These are phyloP conservation scores for Favolaschia claudopus DNA, from an alignment of 768 basidiomycete species.

Conservation along the genomic window DNA sequence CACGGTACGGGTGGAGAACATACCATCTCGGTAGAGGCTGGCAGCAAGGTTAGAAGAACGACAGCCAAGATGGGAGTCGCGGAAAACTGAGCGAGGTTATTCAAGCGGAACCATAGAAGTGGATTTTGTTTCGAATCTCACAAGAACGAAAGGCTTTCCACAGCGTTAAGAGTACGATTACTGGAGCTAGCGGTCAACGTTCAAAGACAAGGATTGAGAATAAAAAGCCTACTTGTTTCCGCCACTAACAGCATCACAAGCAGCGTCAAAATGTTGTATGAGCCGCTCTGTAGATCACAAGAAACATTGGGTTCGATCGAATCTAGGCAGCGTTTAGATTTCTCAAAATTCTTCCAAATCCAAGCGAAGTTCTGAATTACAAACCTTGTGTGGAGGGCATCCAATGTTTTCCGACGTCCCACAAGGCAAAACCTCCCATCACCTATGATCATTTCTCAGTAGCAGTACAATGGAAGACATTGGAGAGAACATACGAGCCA, in stretches of 20 bases:
- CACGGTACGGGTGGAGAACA: neutral
- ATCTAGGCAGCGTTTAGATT: too few relatives aligned
- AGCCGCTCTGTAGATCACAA: neutral
- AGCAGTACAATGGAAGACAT: neutral
- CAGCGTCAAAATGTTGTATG: neutral
- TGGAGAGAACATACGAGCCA: neutral
- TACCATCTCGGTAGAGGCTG: slow-evolving; percentile 15
- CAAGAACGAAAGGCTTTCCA: slow-evolving; percentile 3
- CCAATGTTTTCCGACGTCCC: too few relatives aligned
- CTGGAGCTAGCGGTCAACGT: too few relatives aligned
- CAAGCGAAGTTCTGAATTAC: too few relatives aligned
- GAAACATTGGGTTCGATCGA: neutral
- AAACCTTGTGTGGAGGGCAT: too few relatives aligned
- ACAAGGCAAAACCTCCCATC: neutral
- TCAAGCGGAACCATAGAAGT: neutral
- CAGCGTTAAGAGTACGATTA: slow-evolving; percentile 9
- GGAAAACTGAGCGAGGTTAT: neutral
- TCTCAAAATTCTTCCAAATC: neutral
- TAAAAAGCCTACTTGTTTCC: slow-evolving; percentile 14
- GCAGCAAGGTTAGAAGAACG: neutral
- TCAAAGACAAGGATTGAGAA: too few relatives aligned
- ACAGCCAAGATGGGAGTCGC: neutral
- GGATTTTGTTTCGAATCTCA: too few relatives aligned
- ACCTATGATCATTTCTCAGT: neutral
- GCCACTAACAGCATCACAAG: neutral